Percentiles rank a stretch among this genome's conserved stretches.
Evolutionary conservation across 108 stramenopile species (phyloP).

Genomic region (Skeletonema grethae): DNA sequence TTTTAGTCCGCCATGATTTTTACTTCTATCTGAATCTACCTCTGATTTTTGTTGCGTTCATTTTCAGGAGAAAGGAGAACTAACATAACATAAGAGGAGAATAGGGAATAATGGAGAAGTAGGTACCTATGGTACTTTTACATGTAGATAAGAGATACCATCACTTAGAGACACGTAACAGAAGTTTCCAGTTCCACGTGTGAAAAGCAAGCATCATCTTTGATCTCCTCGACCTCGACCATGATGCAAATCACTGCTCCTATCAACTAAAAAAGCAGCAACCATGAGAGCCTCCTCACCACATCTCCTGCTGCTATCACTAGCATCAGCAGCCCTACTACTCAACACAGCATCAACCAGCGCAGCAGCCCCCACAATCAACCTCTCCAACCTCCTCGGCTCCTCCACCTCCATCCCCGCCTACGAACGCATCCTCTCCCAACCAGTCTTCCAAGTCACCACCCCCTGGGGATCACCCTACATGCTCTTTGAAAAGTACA

Average conservation of each 20-base stretch:
- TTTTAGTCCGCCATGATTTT: too few relatives aligned
- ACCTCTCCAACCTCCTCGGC: conserved; percentile 46
- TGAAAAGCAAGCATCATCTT: too few relatives aligned
- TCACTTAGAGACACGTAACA: too few relatives aligned
- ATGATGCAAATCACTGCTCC: conserved; percentile 1
- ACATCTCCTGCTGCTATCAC: neutral
- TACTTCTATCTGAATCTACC: too few relatives aligned
- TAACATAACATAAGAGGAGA: too few relatives aligned
- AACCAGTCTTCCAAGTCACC: conserved; percentile 87
- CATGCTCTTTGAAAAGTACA: conserved; percentile 79
- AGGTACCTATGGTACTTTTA: too few relatives aligned
- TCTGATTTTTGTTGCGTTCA: too few relatives aligned
- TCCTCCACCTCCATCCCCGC: conserved; percentile 43
- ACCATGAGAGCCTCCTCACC: neutral
- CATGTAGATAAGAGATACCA: too few relatives aligned
- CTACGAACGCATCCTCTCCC: conserved; percentile 75
- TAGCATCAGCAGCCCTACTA: neutral
- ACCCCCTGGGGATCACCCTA: conserved; percentile 84
- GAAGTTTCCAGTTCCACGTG: too few relatives aligned
- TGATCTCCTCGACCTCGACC: neutral
- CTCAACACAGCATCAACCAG: neutral
- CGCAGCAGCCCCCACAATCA: conserved; percentile 7
- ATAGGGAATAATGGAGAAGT: too few relatives aligned
- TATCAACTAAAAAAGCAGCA: neutral
- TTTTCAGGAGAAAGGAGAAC: too few relatives aligned